Evolutionary conservation across 129 eudicot species (phyloP), one percentile per base, ranked within the genome.

Genomic region (Flaveria trinervia): DNA sequence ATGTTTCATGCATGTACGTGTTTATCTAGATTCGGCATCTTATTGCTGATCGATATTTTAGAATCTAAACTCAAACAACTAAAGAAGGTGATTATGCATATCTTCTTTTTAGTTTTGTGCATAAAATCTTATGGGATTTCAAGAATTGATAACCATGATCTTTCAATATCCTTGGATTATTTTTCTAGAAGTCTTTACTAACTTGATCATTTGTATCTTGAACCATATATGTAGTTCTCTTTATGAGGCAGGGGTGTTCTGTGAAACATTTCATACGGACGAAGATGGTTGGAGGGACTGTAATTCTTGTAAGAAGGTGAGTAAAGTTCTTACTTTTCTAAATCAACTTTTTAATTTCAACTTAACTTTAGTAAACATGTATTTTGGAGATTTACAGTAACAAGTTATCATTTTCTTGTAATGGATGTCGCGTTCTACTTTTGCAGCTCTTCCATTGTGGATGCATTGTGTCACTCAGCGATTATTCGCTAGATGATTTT

Each of bases 281-380:
- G 86, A 88, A 26, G 86, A 83, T 46, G 93, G 93, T 65, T 88
- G 93, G 93, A 85, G 88, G 75, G 85, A 85, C 39, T 88, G 93
- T 73, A 85, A 81, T 55, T 78, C 85, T 64, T 88, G 93, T 73
- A 82, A 67, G 59, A 84, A 72, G 80, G 88, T 86, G 62, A 74
- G 84, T 70, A 20, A 36, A 43, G 13, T 72, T 60, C 45, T 45
- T 22, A 17, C 49, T 57, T 54, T 49, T 54, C 65, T 5, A 16
- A 17, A 33, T 57, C 3, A 39, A 3, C 8, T 33, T 39, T 12
- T 36, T 30, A 13, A 2, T 72, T 72, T 72, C 5, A 39, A 39
- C 45, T 49, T 49, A 14, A 50, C 59, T 13, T 15, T 22, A 52
- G 13, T 4, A 57, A 74, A 43, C 78, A 43, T 74, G 57, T 43